These are phyloP conservation scores for Penicillium sp. DNA, from an alignment of 2,329 filamentous ascomycete species.

Conservation along the genomic window DNA sequence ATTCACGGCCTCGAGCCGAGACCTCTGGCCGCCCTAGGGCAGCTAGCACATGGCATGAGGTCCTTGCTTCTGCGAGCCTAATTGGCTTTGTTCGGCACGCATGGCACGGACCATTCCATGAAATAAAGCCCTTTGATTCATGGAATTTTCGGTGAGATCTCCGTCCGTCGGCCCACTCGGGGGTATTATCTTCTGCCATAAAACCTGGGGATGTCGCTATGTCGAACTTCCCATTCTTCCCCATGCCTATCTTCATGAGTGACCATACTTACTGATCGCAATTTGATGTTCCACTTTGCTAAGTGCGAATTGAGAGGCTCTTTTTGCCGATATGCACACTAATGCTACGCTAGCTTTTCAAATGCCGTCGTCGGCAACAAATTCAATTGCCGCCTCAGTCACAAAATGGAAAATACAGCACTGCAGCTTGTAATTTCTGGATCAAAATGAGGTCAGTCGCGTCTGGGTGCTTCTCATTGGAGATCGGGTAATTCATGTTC, in stretches of 20 bases:
- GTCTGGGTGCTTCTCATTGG: neutral
- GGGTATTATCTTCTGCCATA: neutral
- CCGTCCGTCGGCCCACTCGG: constrained; percentile 14
- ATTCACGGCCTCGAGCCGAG: constrained; percentile 1
- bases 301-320: neutral
- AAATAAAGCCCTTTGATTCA: constrained; percentile 14
- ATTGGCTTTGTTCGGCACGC: neutral
- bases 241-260: neutral
- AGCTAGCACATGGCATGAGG: neutral
- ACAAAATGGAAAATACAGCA: neutral
- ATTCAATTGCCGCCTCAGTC: constrained; percentile 9
- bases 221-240: neutral
- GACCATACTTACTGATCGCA: neutral
- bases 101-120: constrained; percentile 1
- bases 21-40: neutral
- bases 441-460: neutral
- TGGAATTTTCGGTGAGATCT: constrained; percentile 10
- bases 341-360: neutral
- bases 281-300: neutral
- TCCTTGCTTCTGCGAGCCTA: neutral
- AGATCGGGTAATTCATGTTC: neutral
- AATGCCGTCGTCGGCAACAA: constrained; percentile 11
- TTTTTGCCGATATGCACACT: neutral
- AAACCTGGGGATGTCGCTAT: constrained; percentile 6
- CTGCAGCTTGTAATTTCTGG: neutral